These are phyloP conservation scores for Lyophyllum atratum DNA, from an alignment of 768 basidiomycete species.

Conservation along the genomic window DNA sequence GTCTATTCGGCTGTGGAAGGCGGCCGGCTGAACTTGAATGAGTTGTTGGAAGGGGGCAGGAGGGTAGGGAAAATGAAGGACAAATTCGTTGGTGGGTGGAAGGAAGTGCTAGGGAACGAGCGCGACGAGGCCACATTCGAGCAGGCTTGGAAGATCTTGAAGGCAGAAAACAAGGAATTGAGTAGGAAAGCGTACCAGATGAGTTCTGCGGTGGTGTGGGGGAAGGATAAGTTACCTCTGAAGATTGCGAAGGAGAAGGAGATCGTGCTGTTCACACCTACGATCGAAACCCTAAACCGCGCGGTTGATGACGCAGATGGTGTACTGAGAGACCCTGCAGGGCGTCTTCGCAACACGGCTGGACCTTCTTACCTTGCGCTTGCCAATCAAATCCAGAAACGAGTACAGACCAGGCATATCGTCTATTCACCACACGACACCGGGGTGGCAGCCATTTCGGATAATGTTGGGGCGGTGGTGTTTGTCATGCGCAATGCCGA, in stretches of 20 bases:
- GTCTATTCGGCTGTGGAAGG: constrained; percentile 51
- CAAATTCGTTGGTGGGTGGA: constrained; percentile 50
- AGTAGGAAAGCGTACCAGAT: constrained; percentile 48
- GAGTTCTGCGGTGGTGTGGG: constrained; percentile 49
- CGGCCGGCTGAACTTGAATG: constrained; percentile 41
- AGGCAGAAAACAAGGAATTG: constrained; percentile 40
- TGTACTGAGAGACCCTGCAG: constrained; percentile 40
- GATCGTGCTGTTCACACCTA: constrained; percentile 57
- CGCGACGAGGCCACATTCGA: constrained; percentile 24
- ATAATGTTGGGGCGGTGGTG: constrained; percentile 35
- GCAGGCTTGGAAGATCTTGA: constrained; percentile 34
- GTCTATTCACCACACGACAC: constrained; percentile 38
- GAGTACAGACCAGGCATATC: constrained; percentile 40
- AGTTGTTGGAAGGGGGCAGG: constrained; percentile 40
- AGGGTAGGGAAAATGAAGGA: constrained; percentile 55
- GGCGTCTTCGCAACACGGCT: constrained; percentile 55
- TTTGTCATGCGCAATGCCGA: constrained; percentile 64
- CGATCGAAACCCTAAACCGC: constrained; percentile 55
- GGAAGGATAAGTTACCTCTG: constrained; percentile 40
- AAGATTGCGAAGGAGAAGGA: constrained; percentile 19
- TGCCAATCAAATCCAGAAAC: constrained; percentile 36
- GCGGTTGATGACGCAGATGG: constrained; percentile 62
- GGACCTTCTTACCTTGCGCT: constrained; percentile 57
- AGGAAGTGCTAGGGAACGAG: constrained; percentile 32
- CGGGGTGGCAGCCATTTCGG: constrained; percentile 5